A percentile compares a stretch with the other conserved stretches of the same genome.
These are phyloP conservation scores for Articulospora tetracladia DNA, from an alignment of 495 filamentous ascomycete species.

Conservation along the genomic window DNA sequence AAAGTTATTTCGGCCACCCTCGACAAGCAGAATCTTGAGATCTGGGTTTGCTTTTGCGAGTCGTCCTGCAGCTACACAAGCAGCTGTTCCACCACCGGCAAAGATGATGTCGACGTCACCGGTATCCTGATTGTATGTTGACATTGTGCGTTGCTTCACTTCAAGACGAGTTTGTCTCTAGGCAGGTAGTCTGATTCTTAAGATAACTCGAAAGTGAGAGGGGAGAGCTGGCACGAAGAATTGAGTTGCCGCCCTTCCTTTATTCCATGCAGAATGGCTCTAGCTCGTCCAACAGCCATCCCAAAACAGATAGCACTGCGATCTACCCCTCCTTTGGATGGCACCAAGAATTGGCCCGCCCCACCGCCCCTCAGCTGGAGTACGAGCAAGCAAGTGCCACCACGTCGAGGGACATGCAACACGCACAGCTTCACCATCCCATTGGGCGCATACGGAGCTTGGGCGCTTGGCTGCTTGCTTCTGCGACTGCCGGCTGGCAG, in stretches of 20 bases:
- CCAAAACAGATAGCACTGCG: background rate
- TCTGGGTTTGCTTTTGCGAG: constrained; percentile 45
- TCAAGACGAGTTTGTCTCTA: background rate
- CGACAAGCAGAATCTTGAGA: constrained; percentile 49
- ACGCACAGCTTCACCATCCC: too few relatives aligned
- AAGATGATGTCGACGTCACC: constrained; percentile 26
- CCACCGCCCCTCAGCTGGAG: too few relatives aligned
- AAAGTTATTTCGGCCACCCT: constrained; percentile 44
- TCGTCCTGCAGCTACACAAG: constrained; percentile 43
- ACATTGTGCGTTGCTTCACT: constrained; percentile 5
- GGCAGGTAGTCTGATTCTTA: too few relatives aligned
- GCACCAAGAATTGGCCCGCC: too few relatives aligned
- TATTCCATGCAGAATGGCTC: background rate
- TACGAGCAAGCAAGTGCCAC: background rate
- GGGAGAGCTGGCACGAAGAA: background rate
- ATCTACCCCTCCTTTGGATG: background rate
- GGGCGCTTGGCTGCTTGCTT: too few relatives aligned
- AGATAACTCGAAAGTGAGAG: background rate
- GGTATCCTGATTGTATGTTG: constrained; percentile 11
- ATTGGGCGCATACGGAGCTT: too few relatives aligned
- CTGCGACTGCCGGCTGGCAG: too few relatives aligned
- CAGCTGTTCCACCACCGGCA: constrained; percentile 33
- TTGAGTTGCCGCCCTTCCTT: background rate
- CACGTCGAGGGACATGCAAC: background rate
- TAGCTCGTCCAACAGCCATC: background rate